These are phyloP conservation scores for Emericellopsis cladophorae DNA, from an alignment of 2,329 filamentous ascomycete genomes.

Conservation along the genomic window DNA sequence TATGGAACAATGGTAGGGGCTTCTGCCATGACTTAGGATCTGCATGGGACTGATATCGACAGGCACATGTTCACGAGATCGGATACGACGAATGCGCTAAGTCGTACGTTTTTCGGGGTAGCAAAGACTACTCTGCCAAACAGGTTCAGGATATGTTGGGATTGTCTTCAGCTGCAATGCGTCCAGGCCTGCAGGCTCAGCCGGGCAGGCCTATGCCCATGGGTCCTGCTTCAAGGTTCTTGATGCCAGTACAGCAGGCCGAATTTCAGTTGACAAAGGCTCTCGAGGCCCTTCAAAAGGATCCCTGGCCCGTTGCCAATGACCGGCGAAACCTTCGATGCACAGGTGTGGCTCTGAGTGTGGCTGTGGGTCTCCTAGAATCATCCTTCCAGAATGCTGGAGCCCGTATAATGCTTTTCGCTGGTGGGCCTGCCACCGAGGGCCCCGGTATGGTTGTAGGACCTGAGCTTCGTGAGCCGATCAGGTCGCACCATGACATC, in stretches of 20 bases:
- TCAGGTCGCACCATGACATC: constrained; percentile 96
- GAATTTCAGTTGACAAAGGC: constrained; percentile 97
- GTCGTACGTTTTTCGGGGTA: constrained; percentile 95
- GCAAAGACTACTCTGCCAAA: constrained; percentile 95
- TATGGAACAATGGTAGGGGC: constrained; percentile 77
- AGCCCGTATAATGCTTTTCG: constrained; percentile 93
- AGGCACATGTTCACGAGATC: constrained; percentile 94
- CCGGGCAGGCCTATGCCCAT: constrained; percentile 65
- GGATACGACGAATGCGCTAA: constrained; percentile 97
- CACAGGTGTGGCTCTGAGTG: constrained; percentile 90
- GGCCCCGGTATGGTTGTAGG: constrained; percentile 95
- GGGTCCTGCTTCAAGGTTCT: constrained; percentile 76
- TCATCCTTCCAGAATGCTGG: constrained; percentile 93
- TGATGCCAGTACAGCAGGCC: constrained; percentile 87
- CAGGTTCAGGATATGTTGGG: constrained; percentile 99
- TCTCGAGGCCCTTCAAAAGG: constrained; percentile 87
- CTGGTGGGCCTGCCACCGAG: constrained; percentile 88
- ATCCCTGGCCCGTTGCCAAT: constrained; percentile 93
- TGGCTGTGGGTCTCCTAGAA: constrained; percentile 85
- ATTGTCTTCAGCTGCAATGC: constrained; percentile 56
- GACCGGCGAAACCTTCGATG: constrained; percentile 85
- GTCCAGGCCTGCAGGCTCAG: constrained; percentile 63
- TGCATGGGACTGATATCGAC: constrained; percentile 4
- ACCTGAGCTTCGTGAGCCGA: constrained; percentile 88
- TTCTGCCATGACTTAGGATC: neutral